Evolutionary conservation across 805 yeast species (phyloP), one percentile per base, ranked within the genome.

Genomic region (Nakazawaea laoshanensis): DNA sequence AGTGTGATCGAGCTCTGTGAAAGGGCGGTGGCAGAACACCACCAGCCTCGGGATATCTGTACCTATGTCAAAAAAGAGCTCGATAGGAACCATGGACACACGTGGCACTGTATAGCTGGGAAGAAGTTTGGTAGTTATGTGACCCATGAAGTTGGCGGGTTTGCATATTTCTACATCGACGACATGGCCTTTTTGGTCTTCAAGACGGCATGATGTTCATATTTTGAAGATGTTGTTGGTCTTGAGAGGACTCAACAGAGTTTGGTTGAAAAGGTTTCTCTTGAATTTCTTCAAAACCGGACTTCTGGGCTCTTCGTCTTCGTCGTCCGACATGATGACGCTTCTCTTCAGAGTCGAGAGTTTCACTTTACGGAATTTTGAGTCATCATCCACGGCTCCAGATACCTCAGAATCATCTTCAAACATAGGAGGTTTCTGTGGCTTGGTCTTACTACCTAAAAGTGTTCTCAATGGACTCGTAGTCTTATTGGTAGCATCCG

Each of bases 51-150:
- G 42, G 89, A 81, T 34, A 60, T 80, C 23, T 88, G 92, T 11
- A 66, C 76, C 0, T 61, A 56, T 35, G 54, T 81, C 39, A 83
- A 82, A 58, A 77, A 77, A 44, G 63, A 64, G 41, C 53, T 81
- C 53, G 92, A 82, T 49, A 64, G 67, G 29, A 53, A 63, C 29
- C 70, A 65, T 38, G 89, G 88, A 0, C 68, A 75, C 19, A 72
- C 84, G 24, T 83, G 92, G 94, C 89, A 83, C 50, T 84, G 79
- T 3, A 67, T 83, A 31, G 87, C 80, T 33, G 94, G 92, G 8
- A 77, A 73, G 52, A 77, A 76, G 45, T 83, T 82, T 54, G 89
- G 92, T 3, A 70, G 81, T 30, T 80, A 77, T 49, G 86, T 83
- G 13, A 77, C 88, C 9, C 92, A 83, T 48, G 61, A 81, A 53